Evolutionary conservation across 345 rosid species (phyloP), one percentile per base, ranked within the genome.

Genomic region (Linum tenue): DNA sequence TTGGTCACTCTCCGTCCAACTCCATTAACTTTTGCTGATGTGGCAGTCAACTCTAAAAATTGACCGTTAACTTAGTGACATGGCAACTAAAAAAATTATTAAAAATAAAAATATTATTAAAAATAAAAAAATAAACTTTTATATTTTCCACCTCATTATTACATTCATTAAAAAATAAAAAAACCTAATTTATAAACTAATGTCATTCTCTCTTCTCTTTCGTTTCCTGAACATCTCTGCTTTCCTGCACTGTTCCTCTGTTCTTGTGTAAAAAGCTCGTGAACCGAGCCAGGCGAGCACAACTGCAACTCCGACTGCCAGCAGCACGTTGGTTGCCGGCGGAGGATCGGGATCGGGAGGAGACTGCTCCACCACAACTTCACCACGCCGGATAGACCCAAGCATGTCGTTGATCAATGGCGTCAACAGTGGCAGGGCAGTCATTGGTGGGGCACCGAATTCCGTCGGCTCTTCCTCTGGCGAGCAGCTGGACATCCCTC

Each of bases 331-430:
- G 22, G 44, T 70, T 15, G 73, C 58, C n/a, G 58, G 67, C 0
- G 55, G 71, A 1, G 68, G 69, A 4, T 41, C 44, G 31, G 31
- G 31, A 22, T 62, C 67, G 2, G 72, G 67, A 16, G 78, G 77
- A 40, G 81, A 76, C 14, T 60, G 76, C 61, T 82, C 80, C 11
- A 67, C 78, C 22, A 73, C 81, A 3, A 58, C 70, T 3, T 81
- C 85, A 3, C 80, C 85, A 1, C 70, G 44, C 37, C 57, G 50
- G 56, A 4, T 67, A 10, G 78, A 65, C n/a, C 66, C 75, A 17
- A 15, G 16, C 41, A 9, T 37, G 42, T 15, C 36, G 62, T 35
- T 66, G 48, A 66, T 37, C 57, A 58, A 22, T 17, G 60, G 15
- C 37, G 39, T 16, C 59, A 56, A 56, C 60, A 60, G 37, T 22